phyloP scores from a whole-genome alignment of 805 yeast genomes.

The Ogataea methylovora region DNA sequence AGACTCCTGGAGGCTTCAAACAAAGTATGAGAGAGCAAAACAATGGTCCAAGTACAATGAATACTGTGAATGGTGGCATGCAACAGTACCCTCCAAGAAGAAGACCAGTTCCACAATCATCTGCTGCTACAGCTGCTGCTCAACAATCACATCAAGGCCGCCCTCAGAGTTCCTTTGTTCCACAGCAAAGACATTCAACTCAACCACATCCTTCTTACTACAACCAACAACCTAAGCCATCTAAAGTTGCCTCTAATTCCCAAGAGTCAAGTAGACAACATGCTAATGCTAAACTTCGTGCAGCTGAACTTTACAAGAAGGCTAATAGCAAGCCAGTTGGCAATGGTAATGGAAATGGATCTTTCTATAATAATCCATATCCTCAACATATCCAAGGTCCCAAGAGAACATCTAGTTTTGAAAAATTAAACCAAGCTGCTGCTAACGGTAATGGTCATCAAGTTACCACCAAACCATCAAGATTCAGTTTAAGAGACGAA shows the following conservation, averaged over 20 bases:
- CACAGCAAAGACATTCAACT: no score
- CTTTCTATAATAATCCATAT: constrained; percentile 24
- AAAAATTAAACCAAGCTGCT: constrained; percentile 28
- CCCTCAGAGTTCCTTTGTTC: constrained; percentile 4
- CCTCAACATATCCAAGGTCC: constrained; percentile 21
- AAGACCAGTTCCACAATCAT: no score
- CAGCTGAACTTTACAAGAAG: constrained; percentile 47
- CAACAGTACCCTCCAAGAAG: no score
- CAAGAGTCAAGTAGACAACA: no score
- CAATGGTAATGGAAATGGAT: constrained; percentile 5
- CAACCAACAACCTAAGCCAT: no score
- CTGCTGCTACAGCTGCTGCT: constrained; percentile 10
- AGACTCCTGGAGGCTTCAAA: constrained; percentile 1
- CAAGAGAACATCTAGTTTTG: constrained; percentile 47
- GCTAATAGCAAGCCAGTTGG: constrained; percentile 28
- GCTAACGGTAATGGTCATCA: constrained; percentile 22
- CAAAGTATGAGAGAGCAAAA: constrained; percentile 6
- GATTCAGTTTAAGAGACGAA: constrained; percentile 18
- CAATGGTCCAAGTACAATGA: no score
- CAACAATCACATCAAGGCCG: constrained; percentile 3
- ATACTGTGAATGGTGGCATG: no score
- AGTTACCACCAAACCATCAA: constrained; percentile 1
- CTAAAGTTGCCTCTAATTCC: no score
- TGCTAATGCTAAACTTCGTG: constrained; percentile 23
- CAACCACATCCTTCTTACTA: no score